phyloP scores from a whole-genome alignment of 1,284 basidiomycete genomes.

The Farysia itapuensis region DNA sequence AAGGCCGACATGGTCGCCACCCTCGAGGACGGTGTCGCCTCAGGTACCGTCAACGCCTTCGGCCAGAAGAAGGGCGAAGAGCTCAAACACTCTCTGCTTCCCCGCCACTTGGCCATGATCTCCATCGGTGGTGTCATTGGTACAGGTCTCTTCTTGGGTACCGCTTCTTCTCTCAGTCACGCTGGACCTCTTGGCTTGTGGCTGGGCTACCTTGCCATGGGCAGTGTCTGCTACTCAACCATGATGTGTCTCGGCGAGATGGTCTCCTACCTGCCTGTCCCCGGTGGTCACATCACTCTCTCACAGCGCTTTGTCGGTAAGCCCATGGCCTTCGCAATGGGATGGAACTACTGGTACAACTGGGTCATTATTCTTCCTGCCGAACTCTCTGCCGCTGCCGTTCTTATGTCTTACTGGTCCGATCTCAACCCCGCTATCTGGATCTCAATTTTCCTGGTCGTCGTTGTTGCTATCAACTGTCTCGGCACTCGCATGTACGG shows the following conservation, averaged over 20 bases:
- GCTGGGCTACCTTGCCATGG: constrained; percentile 59
- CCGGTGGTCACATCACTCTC: constrained; percentile 76
- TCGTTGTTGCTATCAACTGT: constrained; percentile 75
- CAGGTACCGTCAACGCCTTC: constrained; percentile 17
- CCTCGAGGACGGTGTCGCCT: constrained; percentile 25
- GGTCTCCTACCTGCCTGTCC: constrained; percentile 65
- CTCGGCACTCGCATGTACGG: constrained; percentile 64
- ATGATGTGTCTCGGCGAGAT: constrained; percentile 63
- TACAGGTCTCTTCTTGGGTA: constrained; percentile 69
- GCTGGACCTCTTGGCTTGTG: constrained; percentile 62
- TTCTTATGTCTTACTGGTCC: constrained; percentile 76
- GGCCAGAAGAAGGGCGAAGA: constrained; percentile 42
- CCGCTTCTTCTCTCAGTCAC: constrained; percentile 65
- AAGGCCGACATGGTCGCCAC: constrained; percentile 21
- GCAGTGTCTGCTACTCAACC: constrained; percentile 46
- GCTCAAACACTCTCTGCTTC: constrained; percentile 41
- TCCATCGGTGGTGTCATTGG: constrained; percentile 41
- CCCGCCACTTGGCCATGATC: constrained; percentile 44
- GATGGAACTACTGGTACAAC: constrained; percentile 69
- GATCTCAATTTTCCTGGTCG: constrained; percentile 73
- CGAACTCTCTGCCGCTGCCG: constrained; percentile 74
- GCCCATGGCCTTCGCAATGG: constrained; percentile 68
- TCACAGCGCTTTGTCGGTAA: constrained; percentile 77
- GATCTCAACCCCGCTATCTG: constrained; percentile 70
- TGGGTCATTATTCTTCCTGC: constrained; percentile 69